Base-by-base conservation (phyloP, 2,329 filamentous ascomycete genomes). In the Phyllosticta paracitricarpa region DNA sequence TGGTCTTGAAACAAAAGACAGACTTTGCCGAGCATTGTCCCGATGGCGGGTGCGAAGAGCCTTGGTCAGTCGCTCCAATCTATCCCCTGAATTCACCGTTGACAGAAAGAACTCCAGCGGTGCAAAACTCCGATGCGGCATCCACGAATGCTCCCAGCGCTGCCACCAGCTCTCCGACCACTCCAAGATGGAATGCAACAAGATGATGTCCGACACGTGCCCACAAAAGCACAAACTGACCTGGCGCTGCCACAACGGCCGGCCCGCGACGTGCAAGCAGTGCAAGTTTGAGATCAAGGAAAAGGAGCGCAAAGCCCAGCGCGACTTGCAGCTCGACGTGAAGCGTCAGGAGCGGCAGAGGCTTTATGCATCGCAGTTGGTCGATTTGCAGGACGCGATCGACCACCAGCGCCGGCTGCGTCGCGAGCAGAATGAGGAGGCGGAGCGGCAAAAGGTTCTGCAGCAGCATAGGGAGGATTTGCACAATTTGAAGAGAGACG, bases 161-260 rank as follows among this genome's bases (percentile, higher is more conserved):
- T 92, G 89, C 62, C 89, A 92, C 70, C 79, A 81, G 0, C 64
- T 86, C 0, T 66, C 69, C 0, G 80, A 89, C 61, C 86, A 89
- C 66, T 81, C 79, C 0, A 79, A 81, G 55, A 79, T 84, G 70
- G 51, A 68, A 2, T 86, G 82, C 65, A 66, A 19, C 28, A 65
- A 64, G 1, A 67, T 78, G 5, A 61, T 85, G 0, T 65, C 77
- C 0, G 75, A 72, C n/a, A 74, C 65, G 0, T 89, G 87, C 62
- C 56, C 74, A 0, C 75, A 79, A 1, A 74, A 77, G 0, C 87
- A 90, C 66, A 77, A 73, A 8, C 67, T 70, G 1, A 74, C 73
- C 1, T 74, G 79, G 10, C 59, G 64, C 2, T 90, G 87, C 61
- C 72, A 76, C 12, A 57, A 75, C 62, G 25, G 68, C 65, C 14